phyloP scores from a whole-genome alignment of 345 rosid species.

The Raphanus raphanistrum region DNA sequence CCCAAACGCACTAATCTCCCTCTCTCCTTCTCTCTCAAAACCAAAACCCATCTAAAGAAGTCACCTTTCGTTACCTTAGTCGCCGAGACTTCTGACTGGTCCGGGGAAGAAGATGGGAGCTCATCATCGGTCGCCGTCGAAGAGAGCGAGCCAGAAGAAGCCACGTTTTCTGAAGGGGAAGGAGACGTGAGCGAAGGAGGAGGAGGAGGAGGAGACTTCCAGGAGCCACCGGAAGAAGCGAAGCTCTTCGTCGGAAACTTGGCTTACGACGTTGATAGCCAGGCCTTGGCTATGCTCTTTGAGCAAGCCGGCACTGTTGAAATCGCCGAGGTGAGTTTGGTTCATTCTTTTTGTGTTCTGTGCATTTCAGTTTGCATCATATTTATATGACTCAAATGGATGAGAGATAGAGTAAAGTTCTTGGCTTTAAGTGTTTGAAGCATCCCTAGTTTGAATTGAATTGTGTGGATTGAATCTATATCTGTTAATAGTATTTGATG shows the following conservation, averaged over 20 bases:
- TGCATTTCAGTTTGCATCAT: slow-evolving; percentile 4
- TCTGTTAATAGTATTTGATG: slow-evolving; percentile 14
- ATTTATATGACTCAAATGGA: not conserved
- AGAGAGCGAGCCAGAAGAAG: slow-evolving; percentile 42
- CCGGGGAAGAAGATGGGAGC: slow-evolving; percentile 42
- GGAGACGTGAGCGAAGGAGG: slow-evolving; percentile 28
- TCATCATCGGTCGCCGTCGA: slow-evolving; percentile 42
- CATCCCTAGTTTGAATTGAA: not conserved
- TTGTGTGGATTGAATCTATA: not conserved
- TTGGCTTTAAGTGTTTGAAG: not conserved
- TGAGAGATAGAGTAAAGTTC: not conserved
- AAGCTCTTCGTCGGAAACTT: slow-evolving; percentile 87
- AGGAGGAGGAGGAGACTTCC: slow-evolving; percentile 13
- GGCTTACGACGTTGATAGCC: slow-evolving; percentile 78
- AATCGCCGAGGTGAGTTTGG: slow-evolving; percentile 70
- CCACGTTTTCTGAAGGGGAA: slow-evolving; percentile 17
- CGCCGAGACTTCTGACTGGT: slow-evolving; percentile 63
- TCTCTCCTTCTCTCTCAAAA: slow-evolving; percentile 41
- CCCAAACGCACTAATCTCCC: slow-evolving; percentile 38
- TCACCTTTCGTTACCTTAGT: slow-evolving; percentile 52
- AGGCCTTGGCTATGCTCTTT: slow-evolving; percentile 77
- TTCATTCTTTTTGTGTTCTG: not conserved
- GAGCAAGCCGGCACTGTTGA: slow-evolving; percentile 92
- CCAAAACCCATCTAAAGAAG: slow-evolving; percentile 37
- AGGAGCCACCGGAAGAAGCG: slow-evolving; percentile 73